These are phyloP conservation scores for Schrenkiella parvula DNA, from an alignment of 345 rosid genomes.

Conservation along the genomic window DNA sequence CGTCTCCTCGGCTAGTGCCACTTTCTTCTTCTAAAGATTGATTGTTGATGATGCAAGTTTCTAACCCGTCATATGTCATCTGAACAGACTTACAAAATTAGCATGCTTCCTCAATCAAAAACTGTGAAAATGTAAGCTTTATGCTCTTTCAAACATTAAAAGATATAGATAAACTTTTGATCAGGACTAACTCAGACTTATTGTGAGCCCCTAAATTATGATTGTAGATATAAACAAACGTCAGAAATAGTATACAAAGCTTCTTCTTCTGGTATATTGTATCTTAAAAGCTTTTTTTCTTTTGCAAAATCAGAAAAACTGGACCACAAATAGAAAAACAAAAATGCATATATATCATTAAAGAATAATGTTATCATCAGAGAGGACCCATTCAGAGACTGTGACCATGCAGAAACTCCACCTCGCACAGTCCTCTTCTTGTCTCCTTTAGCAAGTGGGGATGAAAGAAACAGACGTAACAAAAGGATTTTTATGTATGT, in stretches of 20 bases:
- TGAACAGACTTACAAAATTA: not conserved
- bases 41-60: conserved; percentile 70
- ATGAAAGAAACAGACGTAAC: not conserved
- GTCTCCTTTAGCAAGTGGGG: conserved; percentile 12
- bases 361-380: not conserved
- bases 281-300: not conserved
- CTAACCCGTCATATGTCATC: conserved; percentile 76
- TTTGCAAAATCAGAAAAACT: not conserved
- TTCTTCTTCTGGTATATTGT: not conserved
- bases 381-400: not conserved
- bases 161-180: not conserved
- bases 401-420: not conserved
- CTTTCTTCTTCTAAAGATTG: conserved; percentile 78
- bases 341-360: not conserved
- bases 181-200: not conserved
- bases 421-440: conserved; percentile 9
- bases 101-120: not conserved
- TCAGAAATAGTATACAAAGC: conserved; percentile 20
- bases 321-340: conserved; percentile 1
- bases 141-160: not conserved
- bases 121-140: not conserved
- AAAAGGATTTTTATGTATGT: not conserved
- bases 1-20: conserved; percentile 76
- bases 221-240: not conserved
- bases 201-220: not conserved